Evolutionary conservation across 192 early-diverging fungal species (phyloP).

Genomic region (Phycomyces blakesleeanus): DNA sequence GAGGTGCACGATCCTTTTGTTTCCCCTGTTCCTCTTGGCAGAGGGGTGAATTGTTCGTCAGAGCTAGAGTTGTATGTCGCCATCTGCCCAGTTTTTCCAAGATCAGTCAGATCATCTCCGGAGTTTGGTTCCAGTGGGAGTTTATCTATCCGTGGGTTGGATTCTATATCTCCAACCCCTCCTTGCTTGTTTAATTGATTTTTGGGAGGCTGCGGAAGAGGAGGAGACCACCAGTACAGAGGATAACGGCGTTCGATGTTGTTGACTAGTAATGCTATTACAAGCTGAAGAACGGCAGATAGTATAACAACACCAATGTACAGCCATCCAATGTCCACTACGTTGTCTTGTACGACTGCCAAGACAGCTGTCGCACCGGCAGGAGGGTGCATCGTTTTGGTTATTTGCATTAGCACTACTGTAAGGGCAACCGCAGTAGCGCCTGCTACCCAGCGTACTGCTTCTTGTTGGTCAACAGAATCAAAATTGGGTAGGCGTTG

Average conservation of each 20-base stretch:
- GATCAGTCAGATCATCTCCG: neutral
- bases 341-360: conserved; percentile 37
- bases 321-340: conserved; percentile 44
- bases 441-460: conserved; percentile 48
- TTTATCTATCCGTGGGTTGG: neutral
- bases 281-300: conserved; percentile 41
- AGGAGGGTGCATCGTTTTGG: conserved; percentile 52
- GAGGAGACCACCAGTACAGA: conserved; percentile 48
- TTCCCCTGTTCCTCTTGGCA: too few relatives aligned
- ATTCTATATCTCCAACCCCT: neutral
- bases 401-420: conserved; percentile 49
- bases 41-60: neutral
- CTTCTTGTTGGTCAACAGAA: conserved; percentile 25
- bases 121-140: neutral
- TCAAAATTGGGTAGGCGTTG: conserved; percentile 24
- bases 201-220: neutral
- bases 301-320: conserved; percentile 44
- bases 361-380: conserved; percentile 51
- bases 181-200: neutral
- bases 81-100: neutral
- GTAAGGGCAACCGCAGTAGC: conserved; percentile 45
- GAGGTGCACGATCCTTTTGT: neutral
- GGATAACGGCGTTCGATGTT: conserved; percentile 54
- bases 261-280: conserved; percentile 44
- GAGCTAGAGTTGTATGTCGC: neutral